Conservation (phyloP, 352 stramenopile genomes). For the Ochromonadaceae sp. region DNA sequence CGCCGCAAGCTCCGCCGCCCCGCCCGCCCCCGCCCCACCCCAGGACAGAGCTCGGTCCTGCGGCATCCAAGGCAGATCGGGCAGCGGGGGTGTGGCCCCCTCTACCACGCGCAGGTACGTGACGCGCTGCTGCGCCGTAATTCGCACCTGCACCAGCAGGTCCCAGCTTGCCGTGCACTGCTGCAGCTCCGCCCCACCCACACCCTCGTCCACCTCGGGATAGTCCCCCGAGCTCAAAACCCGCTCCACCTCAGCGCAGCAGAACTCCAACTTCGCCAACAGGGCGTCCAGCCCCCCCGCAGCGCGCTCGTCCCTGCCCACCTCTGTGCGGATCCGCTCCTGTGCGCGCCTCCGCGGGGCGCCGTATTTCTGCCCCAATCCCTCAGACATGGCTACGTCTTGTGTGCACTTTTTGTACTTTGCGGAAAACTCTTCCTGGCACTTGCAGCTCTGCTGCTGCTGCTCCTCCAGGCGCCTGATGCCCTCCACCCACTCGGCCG, state of each 20-base stretch:
- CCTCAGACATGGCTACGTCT: constrained; percentile 57
- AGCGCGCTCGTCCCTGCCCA: constrained; percentile 47
- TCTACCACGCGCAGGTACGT: too few relatives aligned
- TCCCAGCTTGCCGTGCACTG: neutral
- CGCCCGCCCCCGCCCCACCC: too few relatives aligned
- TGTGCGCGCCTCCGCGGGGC: constrained; percentile 55
- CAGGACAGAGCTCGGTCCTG: too few relatives aligned
- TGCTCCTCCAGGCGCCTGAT: constrained; percentile 31
- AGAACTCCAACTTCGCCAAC: constrained; percentile 33
- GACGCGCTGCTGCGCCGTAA: too few relatives aligned
- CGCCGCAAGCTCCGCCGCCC: too few relatives aligned
- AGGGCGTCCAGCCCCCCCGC: constrained; percentile 46
- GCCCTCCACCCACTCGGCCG: constrained; percentile 36
- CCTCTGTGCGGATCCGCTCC: constrained; percentile 56
- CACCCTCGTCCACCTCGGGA: constrained; percentile 12
- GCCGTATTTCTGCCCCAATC: constrained; percentile 63
- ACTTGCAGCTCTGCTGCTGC: constrained; percentile 30
- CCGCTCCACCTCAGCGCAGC: neutral
- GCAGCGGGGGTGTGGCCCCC: too few relatives aligned
- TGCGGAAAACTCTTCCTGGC: constrained; percentile 38
- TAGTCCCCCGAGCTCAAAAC: neutral
- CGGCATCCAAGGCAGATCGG: too few relatives aligned
- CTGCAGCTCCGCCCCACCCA: neutral
- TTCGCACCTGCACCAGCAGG: too few relatives aligned
- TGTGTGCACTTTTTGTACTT: constrained; percentile 52